phyloP scores from a whole-genome alignment of 352 stramenopile species.

The Phytophthora macrochlamydospora region DNA sequence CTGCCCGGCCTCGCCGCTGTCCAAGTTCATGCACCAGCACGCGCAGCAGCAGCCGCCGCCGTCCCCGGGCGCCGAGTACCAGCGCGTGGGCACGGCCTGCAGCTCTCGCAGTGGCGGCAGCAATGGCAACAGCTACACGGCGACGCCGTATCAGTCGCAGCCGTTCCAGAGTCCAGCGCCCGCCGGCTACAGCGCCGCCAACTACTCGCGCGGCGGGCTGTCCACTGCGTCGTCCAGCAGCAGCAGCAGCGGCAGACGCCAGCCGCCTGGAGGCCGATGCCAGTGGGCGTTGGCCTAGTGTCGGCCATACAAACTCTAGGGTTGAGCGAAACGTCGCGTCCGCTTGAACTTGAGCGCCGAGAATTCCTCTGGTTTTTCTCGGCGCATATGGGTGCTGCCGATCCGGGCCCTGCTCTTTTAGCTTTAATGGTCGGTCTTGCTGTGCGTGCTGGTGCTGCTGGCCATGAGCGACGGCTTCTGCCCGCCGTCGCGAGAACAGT shows the following conservation, averaged over 20 bases:
- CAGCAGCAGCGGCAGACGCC: slow-evolving; percentile 30
- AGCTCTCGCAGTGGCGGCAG: slow-evolving; percentile 16
- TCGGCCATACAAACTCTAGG: not conserved
- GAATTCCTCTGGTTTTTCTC: too few relatives aligned
- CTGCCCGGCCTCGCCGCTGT: slow-evolving; percentile 61
- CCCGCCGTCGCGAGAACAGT: too few relatives aligned
- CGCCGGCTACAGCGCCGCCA: too few relatives aligned
- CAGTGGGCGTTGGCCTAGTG: slow-evolving; percentile 56
- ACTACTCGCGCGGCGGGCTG: slow-evolving; percentile 22
- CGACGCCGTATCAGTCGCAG: slow-evolving; percentile 3
- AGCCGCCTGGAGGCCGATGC: slow-evolving; percentile 64
- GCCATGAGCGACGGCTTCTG: too few relatives aligned
- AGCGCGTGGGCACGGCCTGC: slow-evolving; percentile 21
- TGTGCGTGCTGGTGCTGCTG: too few relatives aligned
- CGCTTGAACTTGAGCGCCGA: too few relatives aligned
- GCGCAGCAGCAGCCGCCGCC: slow-evolving; percentile 21
- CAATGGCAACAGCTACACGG: slow-evolving; percentile 12
- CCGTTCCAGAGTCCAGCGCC: not conserved
- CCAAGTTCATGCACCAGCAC: slow-evolving; percentile 79
- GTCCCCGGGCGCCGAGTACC: slow-evolving; percentile 14
- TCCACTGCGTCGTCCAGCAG: slow-evolving; percentile 23
- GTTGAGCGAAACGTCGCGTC: not conserved
- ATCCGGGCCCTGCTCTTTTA: too few relatives aligned
- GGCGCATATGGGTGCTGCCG: too few relatives aligned
- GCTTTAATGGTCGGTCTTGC: too few relatives aligned